Conservation (phyloP, 441 rosid genomes). For the Populus hybrid region DNA sequence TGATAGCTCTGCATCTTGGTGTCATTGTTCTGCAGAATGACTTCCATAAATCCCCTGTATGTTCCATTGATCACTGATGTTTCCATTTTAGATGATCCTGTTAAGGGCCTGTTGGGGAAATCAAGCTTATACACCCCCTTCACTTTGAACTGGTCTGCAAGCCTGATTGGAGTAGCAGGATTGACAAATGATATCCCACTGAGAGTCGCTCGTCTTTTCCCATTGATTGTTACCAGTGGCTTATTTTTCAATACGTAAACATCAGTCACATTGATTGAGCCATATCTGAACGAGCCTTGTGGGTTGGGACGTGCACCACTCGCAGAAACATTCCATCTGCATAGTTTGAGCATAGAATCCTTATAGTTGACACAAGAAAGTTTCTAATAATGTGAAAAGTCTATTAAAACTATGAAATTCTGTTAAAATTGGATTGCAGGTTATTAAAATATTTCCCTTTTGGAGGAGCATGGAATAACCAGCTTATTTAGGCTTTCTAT, state of each 20-base stretch:
- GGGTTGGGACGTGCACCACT: slow-evolving; percentile 99
- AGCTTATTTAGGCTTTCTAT: neutral
- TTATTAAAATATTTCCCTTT: no score
- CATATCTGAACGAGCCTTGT: slow-evolving; percentile 90
- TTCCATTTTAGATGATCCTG: slow-evolving; percentile 53
- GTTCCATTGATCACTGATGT: slow-evolving; percentile 88
- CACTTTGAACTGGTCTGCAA: slow-evolving; percentile 69
- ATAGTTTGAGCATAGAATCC: slow-evolving; percentile 21
- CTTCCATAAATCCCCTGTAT: slow-evolving; percentile 85
- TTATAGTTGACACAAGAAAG: neutral
- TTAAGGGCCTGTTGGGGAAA: slow-evolving; percentile 72
- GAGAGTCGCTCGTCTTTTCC: slow-evolving; percentile 61
- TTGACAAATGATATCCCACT: slow-evolving; percentile 77
- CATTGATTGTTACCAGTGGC: slow-evolving; percentile 63
- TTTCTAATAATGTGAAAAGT: neutral
- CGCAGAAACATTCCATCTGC: slow-evolving; percentile 78
- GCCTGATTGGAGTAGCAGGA: slow-evolving; percentile 76
- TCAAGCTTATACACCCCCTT: slow-evolving; percentile 85
- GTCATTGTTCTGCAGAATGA: slow-evolving; percentile 88
- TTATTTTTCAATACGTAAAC: slow-evolving; percentile 58
- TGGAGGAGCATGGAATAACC: neutral
- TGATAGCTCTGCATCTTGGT: slow-evolving; percentile 88
- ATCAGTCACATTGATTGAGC: slow-evolving; percentile 86
- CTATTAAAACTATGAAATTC: neutral
- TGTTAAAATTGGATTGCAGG: neutral